A percentile compares a stretch with the other conserved stretches of the same genome.
phyloP scores from a whole-genome alignment of 2,329 filamentous ascomycete species.

The Zelopaecilomyces penicillatus region DNA sequence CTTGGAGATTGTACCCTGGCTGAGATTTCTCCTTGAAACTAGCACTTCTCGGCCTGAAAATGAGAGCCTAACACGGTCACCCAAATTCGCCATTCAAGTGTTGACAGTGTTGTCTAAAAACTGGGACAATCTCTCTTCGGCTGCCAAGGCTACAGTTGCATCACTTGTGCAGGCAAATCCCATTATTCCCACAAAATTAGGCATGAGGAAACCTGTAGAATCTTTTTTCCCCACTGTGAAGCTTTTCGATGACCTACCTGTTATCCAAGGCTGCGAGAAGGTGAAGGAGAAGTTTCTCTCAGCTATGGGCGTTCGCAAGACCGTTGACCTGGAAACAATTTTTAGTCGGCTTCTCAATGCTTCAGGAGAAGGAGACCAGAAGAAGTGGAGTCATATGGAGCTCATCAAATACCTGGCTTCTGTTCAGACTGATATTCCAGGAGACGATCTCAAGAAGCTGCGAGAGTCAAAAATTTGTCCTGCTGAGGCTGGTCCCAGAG shows the following conservation, averaged over 20 bases:
- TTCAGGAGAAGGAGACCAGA: constrained; percentile 42
- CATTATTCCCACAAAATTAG: constrained; percentile 81
- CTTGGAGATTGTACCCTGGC: constrained; percentile 77
- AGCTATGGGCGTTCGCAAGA: constrained; percentile 85
- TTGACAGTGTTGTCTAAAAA: constrained; percentile 76
- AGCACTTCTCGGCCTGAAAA: constrained; percentile 50
- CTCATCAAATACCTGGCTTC: constrained; percentile 90
- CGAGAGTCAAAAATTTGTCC: constrained; percentile 74
- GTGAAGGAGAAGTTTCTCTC: constrained; percentile 87
- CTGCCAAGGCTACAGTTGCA: constrained; percentile 57
- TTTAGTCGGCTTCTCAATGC: constrained; percentile 74
- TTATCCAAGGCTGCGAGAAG: constrained; percentile 64
- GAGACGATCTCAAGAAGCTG: constrained; percentile 70
- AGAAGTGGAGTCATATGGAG: constrained; percentile 86
- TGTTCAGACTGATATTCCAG: constrained; percentile 80
- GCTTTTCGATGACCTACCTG: constrained; percentile 86
- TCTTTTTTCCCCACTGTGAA: constrained; percentile 92
- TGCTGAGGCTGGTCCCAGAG: constrained; percentile 55
- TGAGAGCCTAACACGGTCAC: constrained; percentile 61
- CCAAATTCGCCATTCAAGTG: constrained; percentile 68
- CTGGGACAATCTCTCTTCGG: constrained; percentile 70
- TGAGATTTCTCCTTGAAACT: constrained; percentile 69
- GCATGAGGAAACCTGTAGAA: constrained; percentile 78
- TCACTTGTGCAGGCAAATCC: constrained; percentile 58
- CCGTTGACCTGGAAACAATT: constrained; percentile 86